Conservation (phyloP, 2,329 filamentous ascomycete species). For the Aspergillus phoenicis region DNA sequence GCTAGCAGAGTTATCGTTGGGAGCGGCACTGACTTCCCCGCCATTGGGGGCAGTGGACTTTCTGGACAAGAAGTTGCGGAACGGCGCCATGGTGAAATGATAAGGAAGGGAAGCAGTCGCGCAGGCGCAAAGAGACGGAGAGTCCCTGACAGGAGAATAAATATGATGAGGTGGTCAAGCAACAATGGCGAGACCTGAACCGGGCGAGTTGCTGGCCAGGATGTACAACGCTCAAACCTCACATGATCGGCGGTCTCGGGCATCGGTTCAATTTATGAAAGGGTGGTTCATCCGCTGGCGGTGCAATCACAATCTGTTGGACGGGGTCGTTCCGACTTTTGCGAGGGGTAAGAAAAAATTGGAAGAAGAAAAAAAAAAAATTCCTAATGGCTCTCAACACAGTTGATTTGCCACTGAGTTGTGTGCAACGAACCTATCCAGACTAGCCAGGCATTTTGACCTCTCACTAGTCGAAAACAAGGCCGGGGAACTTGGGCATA, state of each 20-base stretch:
- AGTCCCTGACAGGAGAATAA: background rate
- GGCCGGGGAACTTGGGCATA: background rate
- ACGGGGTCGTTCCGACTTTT: background rate
- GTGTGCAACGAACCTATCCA: background rate
- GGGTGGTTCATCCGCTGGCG: slow-evolving; percentile 15
- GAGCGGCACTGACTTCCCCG: slow-evolving; percentile 40
- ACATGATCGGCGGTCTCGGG: slow-evolving; percentile 29
- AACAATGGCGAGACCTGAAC: slow-evolving; percentile 11
- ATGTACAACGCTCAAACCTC: slow-evolving; percentile 17
- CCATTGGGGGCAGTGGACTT: slow-evolving; percentile 53
- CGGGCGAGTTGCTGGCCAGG: slow-evolving; percentile 6
- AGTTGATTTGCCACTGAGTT: slow-evolving; percentile 1
- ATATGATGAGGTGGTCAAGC: slow-evolving; percentile 1
- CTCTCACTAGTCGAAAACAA: background rate
- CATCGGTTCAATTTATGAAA: slow-evolving; percentile 19
- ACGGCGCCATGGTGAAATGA: slow-evolving; percentile 59
- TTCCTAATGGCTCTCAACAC: background rate
- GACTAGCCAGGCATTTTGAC: background rate
- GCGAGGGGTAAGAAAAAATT: background rate
- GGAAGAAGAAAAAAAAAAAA: background rate
- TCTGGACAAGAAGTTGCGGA: slow-evolving; percentile 72
- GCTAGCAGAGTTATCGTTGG: slow-evolving; percentile 55
- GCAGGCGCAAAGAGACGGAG: background rate
- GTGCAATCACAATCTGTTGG: slow-evolving; percentile 4
- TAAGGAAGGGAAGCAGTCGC: background rate